Evolutionary conservation across 2,329 filamentous ascomycete genomes (phyloP).

Genomic region (Aspergillus tamarii): DNA sequence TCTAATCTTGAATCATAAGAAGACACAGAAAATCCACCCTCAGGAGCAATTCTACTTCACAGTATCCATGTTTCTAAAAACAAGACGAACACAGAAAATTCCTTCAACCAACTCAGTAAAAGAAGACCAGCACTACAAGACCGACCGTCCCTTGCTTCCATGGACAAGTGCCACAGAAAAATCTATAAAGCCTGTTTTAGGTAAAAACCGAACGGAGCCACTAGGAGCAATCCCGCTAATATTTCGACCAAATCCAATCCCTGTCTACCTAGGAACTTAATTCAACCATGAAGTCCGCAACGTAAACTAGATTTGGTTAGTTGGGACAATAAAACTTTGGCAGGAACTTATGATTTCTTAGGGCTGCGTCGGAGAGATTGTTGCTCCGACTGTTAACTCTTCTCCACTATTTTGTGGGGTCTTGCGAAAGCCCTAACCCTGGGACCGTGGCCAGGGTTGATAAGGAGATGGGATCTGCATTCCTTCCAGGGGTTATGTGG

Average conservation of each 20-base stretch:
- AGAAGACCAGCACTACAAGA: background rate
- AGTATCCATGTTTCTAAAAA: no score
- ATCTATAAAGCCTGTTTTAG: background rate
- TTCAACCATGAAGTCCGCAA: background rate
- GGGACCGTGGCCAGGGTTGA: background rate
- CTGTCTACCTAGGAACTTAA: background rate
- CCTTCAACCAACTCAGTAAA: background rate
- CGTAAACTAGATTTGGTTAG: background rate
- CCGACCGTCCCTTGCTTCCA: fast-evolving
- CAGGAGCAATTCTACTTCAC: background rate
- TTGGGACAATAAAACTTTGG: background rate
- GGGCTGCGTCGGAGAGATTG: background rate
- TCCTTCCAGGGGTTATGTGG: background rate
- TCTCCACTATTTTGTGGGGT: background rate
- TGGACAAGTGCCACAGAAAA: background rate
- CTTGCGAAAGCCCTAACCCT: background rate
- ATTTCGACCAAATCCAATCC: background rate
- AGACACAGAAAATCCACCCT: background rate
- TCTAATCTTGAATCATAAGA: background rate
- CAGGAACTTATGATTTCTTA: background rate
- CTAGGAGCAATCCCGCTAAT: background rate
- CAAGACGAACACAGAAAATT: fast-evolving
- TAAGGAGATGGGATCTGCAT: background rate
- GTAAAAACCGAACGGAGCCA: background rate
- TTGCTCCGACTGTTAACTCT: background rate